Percentiles rank a stretch among this genome's conserved stretches.
phyloP scores from a whole-genome alignment of 495 filamentous ascomycete species.

The Neurospora sp. region DNA sequence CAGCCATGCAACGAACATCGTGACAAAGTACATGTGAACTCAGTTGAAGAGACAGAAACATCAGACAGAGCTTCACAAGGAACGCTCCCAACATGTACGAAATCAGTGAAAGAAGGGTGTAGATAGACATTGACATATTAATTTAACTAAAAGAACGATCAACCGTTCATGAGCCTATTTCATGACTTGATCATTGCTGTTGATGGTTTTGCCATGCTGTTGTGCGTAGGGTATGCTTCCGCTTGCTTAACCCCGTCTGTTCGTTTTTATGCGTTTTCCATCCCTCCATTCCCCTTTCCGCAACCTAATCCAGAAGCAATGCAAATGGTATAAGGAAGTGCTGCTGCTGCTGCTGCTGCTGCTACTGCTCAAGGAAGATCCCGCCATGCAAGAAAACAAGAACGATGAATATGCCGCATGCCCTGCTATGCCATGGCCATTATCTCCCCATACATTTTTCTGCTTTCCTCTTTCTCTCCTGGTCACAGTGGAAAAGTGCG shows the following conservation, averaged over 20 bases:
- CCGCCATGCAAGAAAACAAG: background rate
- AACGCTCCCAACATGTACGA: background rate
- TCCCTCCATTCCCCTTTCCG: background rate
- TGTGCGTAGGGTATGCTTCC: background rate
- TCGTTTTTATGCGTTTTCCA: background rate
- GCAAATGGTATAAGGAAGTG: background rate
- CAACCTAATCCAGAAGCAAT: background rate
- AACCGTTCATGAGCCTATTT: background rate
- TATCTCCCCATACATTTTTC: background rate
- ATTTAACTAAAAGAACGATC: background rate
- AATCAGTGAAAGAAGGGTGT: background rate
- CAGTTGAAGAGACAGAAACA: background rate
- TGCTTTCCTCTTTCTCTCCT: background rate
- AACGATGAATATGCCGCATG: background rate
- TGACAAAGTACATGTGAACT: background rate
- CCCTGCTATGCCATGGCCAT: background rate
- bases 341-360: background rate
- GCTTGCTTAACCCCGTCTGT: background rate
- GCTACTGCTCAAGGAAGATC: background rate
- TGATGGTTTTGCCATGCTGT: background rate
- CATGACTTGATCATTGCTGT: background rate
- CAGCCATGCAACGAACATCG: background rate
- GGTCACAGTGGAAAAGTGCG: background rate
- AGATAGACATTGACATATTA: background rate
- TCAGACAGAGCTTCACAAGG: background rate